Evolutionary conservation across 169 alveolate genomes (phyloP).

Genomic region (Eimeria necatrix): DNA sequence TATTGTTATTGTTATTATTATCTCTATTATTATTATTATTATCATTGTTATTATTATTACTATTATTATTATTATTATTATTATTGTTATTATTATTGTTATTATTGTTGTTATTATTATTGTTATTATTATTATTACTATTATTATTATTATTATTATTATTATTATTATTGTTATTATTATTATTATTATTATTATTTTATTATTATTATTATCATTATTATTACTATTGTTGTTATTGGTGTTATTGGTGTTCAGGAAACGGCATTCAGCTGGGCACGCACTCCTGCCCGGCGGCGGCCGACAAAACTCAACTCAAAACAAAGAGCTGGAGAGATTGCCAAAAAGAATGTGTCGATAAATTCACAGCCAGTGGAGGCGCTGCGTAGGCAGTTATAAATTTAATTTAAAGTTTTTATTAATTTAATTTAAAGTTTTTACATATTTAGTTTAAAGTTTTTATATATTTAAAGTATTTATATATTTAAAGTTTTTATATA

Average conservation of each 20-base stretch:
- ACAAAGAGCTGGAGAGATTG: conserved; percentile 57
- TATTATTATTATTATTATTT: neutral
- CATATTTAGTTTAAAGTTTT: neutral
- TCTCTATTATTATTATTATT: neutral
- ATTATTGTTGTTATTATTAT: neutral
- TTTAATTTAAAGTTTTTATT: neutral
- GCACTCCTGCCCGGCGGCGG: conserved; percentile 14
- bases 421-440: neutral
- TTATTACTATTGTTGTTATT: neutral
- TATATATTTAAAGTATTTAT: no score
- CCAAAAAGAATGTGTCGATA: neutral
- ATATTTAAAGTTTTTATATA: no score
- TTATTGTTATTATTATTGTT: neutral
- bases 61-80: neutral
- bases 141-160: neutral
- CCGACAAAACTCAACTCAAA: neutral
- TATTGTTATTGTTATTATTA: neutral
- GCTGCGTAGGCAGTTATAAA: neutral
- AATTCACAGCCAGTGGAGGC: neutral
- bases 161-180: neutral
- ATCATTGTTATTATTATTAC: neutral
- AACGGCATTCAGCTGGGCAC: conserved; percentile 1
- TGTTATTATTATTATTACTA: neutral
- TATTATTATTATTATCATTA: neutral
- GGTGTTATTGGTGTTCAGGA: neutral